These are phyloP conservation scores for Quambalaria eucalypti DNA, from an alignment of 1,284 basidiomycete species.

Conservation along the genomic window DNA sequence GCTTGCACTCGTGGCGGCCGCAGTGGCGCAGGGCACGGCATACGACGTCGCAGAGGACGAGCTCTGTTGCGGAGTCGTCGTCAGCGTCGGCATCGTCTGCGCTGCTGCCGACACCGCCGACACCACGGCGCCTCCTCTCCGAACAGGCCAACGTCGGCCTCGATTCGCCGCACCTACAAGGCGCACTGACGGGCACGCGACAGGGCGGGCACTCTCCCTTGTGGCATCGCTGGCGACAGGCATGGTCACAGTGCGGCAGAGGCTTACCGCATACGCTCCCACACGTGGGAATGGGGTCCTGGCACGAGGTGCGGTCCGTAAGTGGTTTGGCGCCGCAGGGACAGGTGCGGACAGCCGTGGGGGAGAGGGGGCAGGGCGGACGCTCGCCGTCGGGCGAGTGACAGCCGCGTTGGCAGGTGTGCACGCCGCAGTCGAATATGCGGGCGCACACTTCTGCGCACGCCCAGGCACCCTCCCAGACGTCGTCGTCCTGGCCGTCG, in stretches of 20 bases:
- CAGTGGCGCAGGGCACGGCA: conserved; percentile 39
- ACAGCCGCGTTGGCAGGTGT: conserved; percentile 30
- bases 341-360: conserved; percentile 27
- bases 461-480: conserved; percentile 22
- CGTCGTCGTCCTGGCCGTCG: background rate
- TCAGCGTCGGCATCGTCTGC: too few species aligned
- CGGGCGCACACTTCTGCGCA: conserved; percentile 28
- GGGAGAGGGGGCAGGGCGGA: conserved; percentile 29
- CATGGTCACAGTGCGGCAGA: conserved; percentile 30
- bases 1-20: conserved; percentile 33
- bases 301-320: conserved; percentile 20
- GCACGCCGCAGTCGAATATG: conserved; percentile 33
- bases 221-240: conserved; percentile 30
- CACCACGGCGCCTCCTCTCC: too few species aligned
- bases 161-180: conserved; percentile 42
- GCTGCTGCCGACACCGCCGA: too few species aligned
- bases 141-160: conserved; percentile 28
- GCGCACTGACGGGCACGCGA: conserved; percentile 24
- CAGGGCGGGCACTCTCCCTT: conserved; percentile 39
- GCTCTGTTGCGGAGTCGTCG: conserved; percentile 13
- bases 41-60: conserved; percentile 27
- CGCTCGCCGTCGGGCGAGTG: conserved; percentile 19
- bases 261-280: conserved; percentile 21
- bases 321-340: conserved; percentile 33
- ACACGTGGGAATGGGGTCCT: conserved; percentile 38